These are phyloP conservation scores for Solanum chacoense DNA, from an alignment of 305 asterid genomes.

Conservation along the genomic window DNA sequence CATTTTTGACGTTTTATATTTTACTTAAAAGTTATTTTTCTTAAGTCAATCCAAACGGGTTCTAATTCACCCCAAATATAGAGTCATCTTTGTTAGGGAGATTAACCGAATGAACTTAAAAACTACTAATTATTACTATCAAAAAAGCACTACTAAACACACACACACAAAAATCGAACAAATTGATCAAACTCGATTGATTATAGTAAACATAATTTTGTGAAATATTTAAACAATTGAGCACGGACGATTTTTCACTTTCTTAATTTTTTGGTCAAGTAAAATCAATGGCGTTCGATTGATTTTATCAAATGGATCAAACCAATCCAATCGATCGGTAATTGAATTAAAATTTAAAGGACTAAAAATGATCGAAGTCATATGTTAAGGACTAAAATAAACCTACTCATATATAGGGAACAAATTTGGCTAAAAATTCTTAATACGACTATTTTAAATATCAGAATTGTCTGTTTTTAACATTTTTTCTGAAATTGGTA, in stretches of 20 bases:
- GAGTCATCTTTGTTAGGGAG: background rate
- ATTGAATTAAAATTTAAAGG: background rate
- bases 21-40: too few relatives aligned
- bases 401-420: background rate
- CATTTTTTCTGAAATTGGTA: background rate
- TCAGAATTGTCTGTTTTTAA: background rate
- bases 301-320: background rate
- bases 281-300: background rate
- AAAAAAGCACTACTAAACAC: background rate
- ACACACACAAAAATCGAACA: background rate
- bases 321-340: background rate
- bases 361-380: background rate
- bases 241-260: fast-evolving
- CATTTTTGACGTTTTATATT: too few relatives aligned
- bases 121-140: background rate
- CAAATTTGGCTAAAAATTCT: background rate
- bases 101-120: background rate
- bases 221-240: background rate
- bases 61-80: background rate
- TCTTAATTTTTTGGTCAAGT: background rate
- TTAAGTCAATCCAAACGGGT: too few relatives aligned
- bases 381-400: background rate
- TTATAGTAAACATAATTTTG: background rate
- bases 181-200: background rate
- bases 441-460: background rate